Evolutionary conservation across 1,139 yeast genomes (phyloP), one percentile per base, ranked within the genome.

Genomic region (Scheffersomyces insectosa): DNA sequence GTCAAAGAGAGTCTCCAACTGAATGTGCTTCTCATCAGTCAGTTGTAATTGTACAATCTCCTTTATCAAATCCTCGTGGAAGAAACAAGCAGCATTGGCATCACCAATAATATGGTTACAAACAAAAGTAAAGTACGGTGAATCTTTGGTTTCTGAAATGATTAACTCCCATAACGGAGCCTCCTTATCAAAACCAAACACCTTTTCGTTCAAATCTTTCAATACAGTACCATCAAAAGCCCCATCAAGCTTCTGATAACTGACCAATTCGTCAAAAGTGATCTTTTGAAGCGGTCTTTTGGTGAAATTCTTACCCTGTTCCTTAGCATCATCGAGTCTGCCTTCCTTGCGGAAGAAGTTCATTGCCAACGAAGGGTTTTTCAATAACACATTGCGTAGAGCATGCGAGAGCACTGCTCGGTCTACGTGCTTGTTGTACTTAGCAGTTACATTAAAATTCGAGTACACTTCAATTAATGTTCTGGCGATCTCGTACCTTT

Each of bases 41-140:
- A 14, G 15, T 20, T 14, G 20, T n/a, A 31, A 2, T n/a, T 29
- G 32, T 15, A 13, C 34, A n/a, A 60, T 49, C 20, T 54, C 59
- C 12, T 43, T 42, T 2, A 61, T 43, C 42, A 72, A 57, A 28
- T 67, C 66, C 11, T 55, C 49, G 39, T 68, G 75, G 49, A 73
- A 70, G 36, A 55, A 52, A 8, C 56, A 51, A 1, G 62, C 72
- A 2, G 72, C 54, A n/a, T 54, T 56, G 3, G 77, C 79, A 50
- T 72, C 77, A 31, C 60, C 60, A 11, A 65, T 48, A 1, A 63
- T 35, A 49, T 73, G 79, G 48, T 70, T 70, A 42, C 63, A 62
- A 13, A 53, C 54, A 28, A 65, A 61, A 1, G 66, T 45, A 5
- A 69, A 33, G 33, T 62, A 54, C 36, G 54, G 59, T 5, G 34